Base-by-base conservation (phyloP, 305 asterid species). In the Petunia hybrid region DNA sequence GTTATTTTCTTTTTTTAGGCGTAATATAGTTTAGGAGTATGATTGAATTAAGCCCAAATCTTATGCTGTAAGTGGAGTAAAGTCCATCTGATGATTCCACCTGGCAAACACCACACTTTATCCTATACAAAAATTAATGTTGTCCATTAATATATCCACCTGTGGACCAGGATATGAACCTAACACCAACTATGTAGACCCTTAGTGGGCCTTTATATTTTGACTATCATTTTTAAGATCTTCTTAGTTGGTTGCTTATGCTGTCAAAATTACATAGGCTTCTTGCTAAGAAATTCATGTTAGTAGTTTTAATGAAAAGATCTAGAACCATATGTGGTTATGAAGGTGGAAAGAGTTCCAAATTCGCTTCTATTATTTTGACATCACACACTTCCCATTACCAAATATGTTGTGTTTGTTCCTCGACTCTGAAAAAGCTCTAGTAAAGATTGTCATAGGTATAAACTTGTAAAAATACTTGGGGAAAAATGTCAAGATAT, bases 151-250 rank as follows among this genome's bases (percentile, higher is more conserved):
- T 31, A 55, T 53, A 45, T 77, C 61, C 53, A 66, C 4, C 4
- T 59, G 70, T 73, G 45, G 68, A 57, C 53, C 70, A 76, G 68
- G 64, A 67, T 12, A 61, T 69, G 31, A 46, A 70, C 84, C 83
- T 62, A 77, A 62, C 81, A 77, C 73, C 83, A 78, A 84, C 87
- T 43, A 43, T 69, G 36, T 42, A 35, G 69, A 77, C 80, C 77
- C n/a, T 13, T 36, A 48, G 81, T 76, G 81, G 82, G 61, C 41
- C 80, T 39, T 76, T 60, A 5, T 43, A 40, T 55, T 13, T 76
- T 73, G 51, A 57, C 62, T 51, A 74, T 65, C 35, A 51, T 9
- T 22, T 60, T 2, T 40, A 53, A 74, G 53, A 22, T 70, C 14
- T 45, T 70, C 31, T 70, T 10, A 10, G 61, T 51, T 73, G 63